These are phyloP conservation scores for Trichosanthes cucumerina DNA, from an alignment of 306 rosid species.

Conservation along the genomic window DNA sequence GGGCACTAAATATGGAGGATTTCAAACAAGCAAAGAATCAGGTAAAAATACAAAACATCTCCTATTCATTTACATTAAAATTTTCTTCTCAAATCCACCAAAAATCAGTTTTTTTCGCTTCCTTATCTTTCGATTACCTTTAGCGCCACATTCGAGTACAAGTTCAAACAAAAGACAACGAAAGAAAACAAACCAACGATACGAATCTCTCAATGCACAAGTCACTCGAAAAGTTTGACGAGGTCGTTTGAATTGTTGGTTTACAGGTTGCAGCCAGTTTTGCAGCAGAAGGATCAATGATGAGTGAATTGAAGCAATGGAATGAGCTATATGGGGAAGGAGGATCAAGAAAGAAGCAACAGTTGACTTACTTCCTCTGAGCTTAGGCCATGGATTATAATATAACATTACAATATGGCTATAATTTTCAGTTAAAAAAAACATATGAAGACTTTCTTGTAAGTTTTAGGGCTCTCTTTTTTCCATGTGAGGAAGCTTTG, in stretches of 20 bases:
- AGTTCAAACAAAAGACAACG: background rate
- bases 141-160: background rate
- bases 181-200: background rate
- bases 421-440: background rate
- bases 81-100: background rate
- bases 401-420: background rate
- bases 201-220: background rate
- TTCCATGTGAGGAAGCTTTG: conserved; percentile 7
- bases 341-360: conserved; percentile 82
- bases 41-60: conserved; percentile 21
- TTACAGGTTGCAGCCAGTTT: conserved; percentile 81
- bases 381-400: background rate
- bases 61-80: background rate
- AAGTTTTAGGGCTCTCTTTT: background rate
- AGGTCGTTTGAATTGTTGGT: background rate
- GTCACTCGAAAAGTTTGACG: background rate
- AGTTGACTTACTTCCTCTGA: conserved; percentile 72
- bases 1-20: conserved; percentile 80
- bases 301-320: conserved; percentile 91
- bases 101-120: background rate
- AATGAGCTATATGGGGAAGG: conserved; percentile 84
- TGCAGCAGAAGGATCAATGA: conserved; percentile 74
- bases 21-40: conserved; percentile 72
- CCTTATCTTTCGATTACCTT: background rate
- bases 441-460: background rate